phyloP scores from a whole-genome alignment of 1,284 basidiomycete species.

The Trichosporon coremiiforme region DNA sequence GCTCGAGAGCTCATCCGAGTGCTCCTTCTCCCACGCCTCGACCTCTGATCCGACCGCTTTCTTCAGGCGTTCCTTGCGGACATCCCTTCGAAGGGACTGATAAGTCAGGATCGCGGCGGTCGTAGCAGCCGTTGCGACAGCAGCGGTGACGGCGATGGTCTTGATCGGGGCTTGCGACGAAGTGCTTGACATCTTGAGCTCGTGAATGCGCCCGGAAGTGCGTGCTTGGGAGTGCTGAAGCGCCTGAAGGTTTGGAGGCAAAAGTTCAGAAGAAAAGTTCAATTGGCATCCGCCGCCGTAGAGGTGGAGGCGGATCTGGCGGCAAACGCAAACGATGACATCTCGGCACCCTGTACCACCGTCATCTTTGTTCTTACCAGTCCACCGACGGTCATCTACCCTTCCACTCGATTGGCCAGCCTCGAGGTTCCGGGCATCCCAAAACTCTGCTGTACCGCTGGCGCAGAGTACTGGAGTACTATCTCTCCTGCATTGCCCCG shows the following conservation, averaged over 20 bases:
- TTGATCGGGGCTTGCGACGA: constrained; percentile 24
- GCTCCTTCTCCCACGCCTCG: constrained; percentile 46
- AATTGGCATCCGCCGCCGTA: neutral
- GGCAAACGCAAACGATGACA: neutral
- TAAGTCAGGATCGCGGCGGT: constrained; percentile 51
- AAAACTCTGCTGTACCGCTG: neutral
- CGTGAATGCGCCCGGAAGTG: neutral
- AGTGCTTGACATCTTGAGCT: constrained; percentile 3
- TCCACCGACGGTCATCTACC: neutral
- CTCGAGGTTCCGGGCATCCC: neutral
- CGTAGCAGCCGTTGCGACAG: constrained; percentile 49
- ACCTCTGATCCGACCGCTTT: constrained; percentile 54
- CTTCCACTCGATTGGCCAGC: neutral
- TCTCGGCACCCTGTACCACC: constrained; percentile 13
- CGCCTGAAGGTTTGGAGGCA: neutral
- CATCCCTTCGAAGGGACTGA: constrained; percentile 52
- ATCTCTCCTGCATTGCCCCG: neutral
- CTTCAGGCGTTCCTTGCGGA: constrained; percentile 51
- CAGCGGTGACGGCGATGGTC: constrained; percentile 48
- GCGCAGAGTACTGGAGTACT: neutral
- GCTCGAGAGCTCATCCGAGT: constrained; percentile 16
- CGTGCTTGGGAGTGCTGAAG: neutral
- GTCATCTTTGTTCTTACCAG: constrained; percentile 2
- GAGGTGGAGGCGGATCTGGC: constrained; percentile 17
- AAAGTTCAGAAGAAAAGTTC: constrained; percentile 17